Evolutionary conservation across 1,139 yeast species (phyloP), one percentile per base, ranked within the genome.

Genomic region (Suhomyces wounanorum): DNA sequence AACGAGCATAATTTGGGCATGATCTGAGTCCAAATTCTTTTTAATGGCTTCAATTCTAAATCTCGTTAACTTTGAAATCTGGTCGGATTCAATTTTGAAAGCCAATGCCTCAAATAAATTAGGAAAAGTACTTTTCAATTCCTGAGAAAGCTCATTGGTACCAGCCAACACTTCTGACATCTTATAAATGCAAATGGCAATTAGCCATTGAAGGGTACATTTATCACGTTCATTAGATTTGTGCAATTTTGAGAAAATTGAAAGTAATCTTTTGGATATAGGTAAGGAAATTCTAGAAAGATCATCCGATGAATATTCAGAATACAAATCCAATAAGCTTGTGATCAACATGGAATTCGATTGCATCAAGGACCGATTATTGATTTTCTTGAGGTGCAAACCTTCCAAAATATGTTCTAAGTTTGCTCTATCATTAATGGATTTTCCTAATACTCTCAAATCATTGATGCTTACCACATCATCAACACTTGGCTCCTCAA

Each of bases 331-430:
- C 9, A 62, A 39, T 31, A 63, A 48, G 1, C 61, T 50, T 8
- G 59, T 45, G 9, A 63, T 51, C 23, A 62, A 47, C 8, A 55
- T 33, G 18, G 63, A 55, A 43, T 60, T 60, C n/a, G 43, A 33
- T 6, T 48, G 43, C 8, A 50, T 16, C 8, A 47, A 23, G 1
- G 30, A 52, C 14, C 46, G 21, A 2, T 33, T 14, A 9, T 37
- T 23, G 4, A 50, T 47, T 3, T 26, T 44, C 5, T 44, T 51
- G 26, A 57, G 51, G 13, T 38, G 46, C 33, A 67, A 49, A 6
- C 69, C 69, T 14, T 63, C 68, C 13, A 64, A 47, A 18, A 64
- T 44, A 42, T 57, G 59, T 11, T 54, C 53, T 9, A 61, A 37
- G 8, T 52, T 56, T 25, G 63, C 66, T 10, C 52, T 50, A 9